A percentile compares a stretch with the other conserved stretches of the same genome.
Conservation (phyloP, 78 protist genomes). For the Tieghemostelium lacteum region DNA sequence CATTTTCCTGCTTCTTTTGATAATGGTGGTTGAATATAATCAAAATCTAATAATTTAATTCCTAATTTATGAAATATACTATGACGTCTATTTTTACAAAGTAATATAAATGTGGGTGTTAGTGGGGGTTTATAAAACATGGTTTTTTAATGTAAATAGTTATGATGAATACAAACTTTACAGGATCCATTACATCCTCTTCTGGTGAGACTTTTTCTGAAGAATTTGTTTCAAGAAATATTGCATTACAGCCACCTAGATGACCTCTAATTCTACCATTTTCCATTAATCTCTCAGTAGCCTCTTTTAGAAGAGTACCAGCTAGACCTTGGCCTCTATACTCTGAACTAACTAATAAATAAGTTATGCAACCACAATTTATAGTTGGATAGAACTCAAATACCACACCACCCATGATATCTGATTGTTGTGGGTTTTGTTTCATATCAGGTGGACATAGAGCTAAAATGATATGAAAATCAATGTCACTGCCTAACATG, state of each 20-base stretch:
- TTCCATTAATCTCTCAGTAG: not conserved
- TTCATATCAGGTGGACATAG: slow-evolving; percentile 10
- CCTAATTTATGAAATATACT: slow-evolving; percentile 60
- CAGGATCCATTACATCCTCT: slow-evolving; percentile 75
- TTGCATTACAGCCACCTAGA: slow-evolving; percentile 47
- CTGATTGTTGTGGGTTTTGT: not conserved
- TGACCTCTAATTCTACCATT: slow-evolving; percentile 4
- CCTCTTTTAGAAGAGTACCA: slow-evolving; percentile 14
- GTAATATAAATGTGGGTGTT: too few relatives aligned
- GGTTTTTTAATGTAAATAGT: too few relatives aligned
- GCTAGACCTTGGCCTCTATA: slow-evolving; percentile 69
- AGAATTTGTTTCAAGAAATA: slow-evolving; percentile 66
- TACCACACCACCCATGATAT: slow-evolving; percentile 74
- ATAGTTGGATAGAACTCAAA: slow-evolving; percentile 70
- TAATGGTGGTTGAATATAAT: slow-evolving; percentile 74
- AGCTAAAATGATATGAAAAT: slow-evolving; percentile 53
- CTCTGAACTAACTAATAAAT: slow-evolving; percentile 36
- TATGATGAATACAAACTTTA: too few relatives aligned
- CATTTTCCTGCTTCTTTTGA: slow-evolving; percentile 56
- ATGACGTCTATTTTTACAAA: too few relatives aligned
- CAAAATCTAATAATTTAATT: slow-evolving; percentile 57
- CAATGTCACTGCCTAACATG: slow-evolving; percentile 5
- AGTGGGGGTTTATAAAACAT: too few relatives aligned
- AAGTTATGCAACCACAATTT: slow-evolving; percentile 56
- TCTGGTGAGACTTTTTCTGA: slow-evolving; percentile 48